Base-by-base conservation (phyloP, 2,329 filamentous ascomycete species). In the Sporothrix humicola region DNA sequence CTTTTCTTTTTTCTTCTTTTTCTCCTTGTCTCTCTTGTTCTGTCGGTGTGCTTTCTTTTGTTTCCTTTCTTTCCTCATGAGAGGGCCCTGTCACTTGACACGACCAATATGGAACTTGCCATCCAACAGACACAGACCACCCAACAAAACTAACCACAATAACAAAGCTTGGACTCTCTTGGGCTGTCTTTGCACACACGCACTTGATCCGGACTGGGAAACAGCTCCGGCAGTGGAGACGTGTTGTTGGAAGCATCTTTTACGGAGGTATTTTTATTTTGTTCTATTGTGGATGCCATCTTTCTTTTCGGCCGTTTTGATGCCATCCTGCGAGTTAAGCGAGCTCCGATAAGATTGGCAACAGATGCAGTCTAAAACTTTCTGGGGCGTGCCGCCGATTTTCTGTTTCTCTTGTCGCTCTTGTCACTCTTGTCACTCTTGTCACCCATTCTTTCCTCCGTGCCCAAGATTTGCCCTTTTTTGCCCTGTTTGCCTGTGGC, bases 221-320 rank as follows among this genome's bases (percentile, higher is more conserved):
- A 69, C 66, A 54, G 66, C 48, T 69, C 66, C 66, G 66, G 66
- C 48, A 69, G 66, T 69, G 66, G 66, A 42, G 48, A 69, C 37
- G 54, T 12, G 15, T 20, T 12, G 52, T 20, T 54, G 52, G 52
- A n/a, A 6, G n/a, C 52, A 15, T 15, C 52, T 8, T 54, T 7
- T 54, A 26, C 23, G 23, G 23, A 26, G 23, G 3, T 54, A 9
- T n/a, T 20, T 54, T 54, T 48, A 8, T 48, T 37, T 37, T 37
- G 17, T 54, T n/a, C n/a, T 54, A 20, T 20, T 54, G 50, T 54
- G 50, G 50, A n/a, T n/a, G 54, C 10, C 56, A 37, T n/a, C 58
- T 3, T 63, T n/a, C 58, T 3, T 63, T n/a, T 13, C 1, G 42
- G n/a, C 61, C 15, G 4, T 52, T 52, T 52, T 52, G 50, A 17